Evolutionary conservation across 2,329 filamentous ascomycete genomes (phyloP).

Genomic region (Hymenoscyphus infarciens): DNA sequence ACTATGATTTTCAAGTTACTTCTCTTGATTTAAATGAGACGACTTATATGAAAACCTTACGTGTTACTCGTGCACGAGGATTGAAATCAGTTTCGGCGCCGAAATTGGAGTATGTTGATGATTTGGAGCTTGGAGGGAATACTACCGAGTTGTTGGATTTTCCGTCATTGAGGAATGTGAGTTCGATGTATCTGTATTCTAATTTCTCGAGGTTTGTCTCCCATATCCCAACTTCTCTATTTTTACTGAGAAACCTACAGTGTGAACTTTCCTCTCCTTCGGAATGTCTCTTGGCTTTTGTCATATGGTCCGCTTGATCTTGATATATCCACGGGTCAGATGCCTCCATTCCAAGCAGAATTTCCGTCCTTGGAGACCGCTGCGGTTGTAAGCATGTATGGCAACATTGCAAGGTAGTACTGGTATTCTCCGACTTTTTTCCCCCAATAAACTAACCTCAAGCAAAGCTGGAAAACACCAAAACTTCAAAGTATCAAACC

Average conservation of each 20-base stretch:
- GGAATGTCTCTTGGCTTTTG: neutral
- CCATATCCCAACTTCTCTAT: neutral
- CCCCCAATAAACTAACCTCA: neutral
- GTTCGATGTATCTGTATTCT: neutral
- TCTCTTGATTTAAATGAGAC: neutral
- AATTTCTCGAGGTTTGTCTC: neutral
- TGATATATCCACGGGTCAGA: neutral
- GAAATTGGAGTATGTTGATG: neutral
- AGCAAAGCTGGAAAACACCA: neutral
- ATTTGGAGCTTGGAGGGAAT: neutral
- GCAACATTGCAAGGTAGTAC: neutral
- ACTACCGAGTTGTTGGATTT: neutral
- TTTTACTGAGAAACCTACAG: neutral
- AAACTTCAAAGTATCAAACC: neutral
- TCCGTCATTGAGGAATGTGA: neutral
- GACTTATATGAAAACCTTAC: neutral
- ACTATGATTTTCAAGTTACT: neutral
- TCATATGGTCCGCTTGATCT: neutral
- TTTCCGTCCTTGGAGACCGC: neutral
- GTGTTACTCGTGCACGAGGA: neutral
- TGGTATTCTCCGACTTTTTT: neutral
- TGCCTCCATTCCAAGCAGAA: neutral
- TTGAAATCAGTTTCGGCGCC: neutral
- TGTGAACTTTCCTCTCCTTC: neutral
- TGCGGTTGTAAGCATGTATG: neutral